phyloP scores from a whole-genome alignment of 2,329 filamentous ascomycete species.

The Aspergillus calidoustus region DNA sequence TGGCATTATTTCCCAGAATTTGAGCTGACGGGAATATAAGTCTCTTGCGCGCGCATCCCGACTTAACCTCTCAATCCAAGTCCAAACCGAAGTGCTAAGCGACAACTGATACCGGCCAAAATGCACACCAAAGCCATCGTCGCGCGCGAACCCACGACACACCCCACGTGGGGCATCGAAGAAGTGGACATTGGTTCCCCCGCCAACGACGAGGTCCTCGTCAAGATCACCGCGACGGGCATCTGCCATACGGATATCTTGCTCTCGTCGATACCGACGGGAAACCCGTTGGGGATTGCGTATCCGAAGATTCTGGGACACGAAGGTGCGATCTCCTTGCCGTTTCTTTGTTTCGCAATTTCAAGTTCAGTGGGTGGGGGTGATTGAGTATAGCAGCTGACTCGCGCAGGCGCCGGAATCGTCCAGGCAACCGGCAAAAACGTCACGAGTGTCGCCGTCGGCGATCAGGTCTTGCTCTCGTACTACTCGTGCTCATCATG shows the following conservation, averaged over 20 bases:
- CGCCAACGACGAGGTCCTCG: slow-evolving; percentile 25
- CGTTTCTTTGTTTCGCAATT: not conserved
- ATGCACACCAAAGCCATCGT: slow-evolving; percentile 11
- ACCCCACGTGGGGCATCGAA: slow-evolving; percentile 1
- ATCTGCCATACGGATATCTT: slow-evolving; percentile 28
- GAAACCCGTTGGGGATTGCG: slow-evolving; percentile 7
- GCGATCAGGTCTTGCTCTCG: slow-evolving; percentile 39
- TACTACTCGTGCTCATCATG: slow-evolving; percentile 42
- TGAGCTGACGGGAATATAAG: too few relatives aligned
- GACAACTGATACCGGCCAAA: not conserved
- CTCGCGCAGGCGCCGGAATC: slow-evolving; percentile 23
- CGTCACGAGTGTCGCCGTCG: slow-evolving; percentile 16
- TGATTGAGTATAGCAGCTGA: not conserved
- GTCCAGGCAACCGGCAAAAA: slow-evolving; percentile 21
- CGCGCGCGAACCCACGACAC: slow-evolving; percentile 1
- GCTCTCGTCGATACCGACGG: slow-evolving; percentile 15
- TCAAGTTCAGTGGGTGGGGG: too few relatives aligned
- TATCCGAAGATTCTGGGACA: slow-evolving; percentile 37
- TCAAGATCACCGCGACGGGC: slow-evolving; percentile 21
- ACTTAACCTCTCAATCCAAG: too few relatives aligned
- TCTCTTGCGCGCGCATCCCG: too few relatives aligned
- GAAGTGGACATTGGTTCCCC: not conserved
- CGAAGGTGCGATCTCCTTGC: slow-evolving; percentile 23
- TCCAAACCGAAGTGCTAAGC: too few relatives aligned
- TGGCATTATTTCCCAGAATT: not conserved